These are phyloP conservation scores for Aureobasidium zeae DNA, from an alignment of 2,329 filamentous ascomycete species.

Conservation along the genomic window DNA sequence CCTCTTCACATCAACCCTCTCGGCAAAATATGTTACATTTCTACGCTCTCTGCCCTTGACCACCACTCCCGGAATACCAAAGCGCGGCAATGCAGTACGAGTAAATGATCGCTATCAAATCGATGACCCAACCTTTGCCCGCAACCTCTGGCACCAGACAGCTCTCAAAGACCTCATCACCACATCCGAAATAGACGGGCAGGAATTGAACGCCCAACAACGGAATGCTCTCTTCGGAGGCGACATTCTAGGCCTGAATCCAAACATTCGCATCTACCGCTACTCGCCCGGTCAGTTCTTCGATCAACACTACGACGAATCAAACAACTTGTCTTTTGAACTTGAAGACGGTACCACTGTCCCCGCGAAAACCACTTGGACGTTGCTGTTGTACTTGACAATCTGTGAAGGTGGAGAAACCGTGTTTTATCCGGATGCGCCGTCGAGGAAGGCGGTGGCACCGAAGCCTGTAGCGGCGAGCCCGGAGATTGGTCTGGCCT, in stretches of 20 bases:
- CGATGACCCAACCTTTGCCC: constrained; percentile 64
- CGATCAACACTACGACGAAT: constrained; percentile 88
- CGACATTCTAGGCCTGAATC: constrained; percentile 70
- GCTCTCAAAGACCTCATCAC: constrained; percentile 55
- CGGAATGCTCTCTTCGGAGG: constrained; percentile 58
- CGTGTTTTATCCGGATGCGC: constrained; percentile 69
- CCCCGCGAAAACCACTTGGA: constrained; percentile 75
- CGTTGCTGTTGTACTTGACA: constrained; percentile 77
- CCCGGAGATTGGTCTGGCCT: constrained; percentile 72
- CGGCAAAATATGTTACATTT: constrained; percentile 67
- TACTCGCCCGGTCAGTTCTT: constrained; percentile 85
- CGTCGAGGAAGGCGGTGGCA: constrained; percentile 30
- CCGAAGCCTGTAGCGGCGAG: constrained; percentile 59
- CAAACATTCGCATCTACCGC: constrained; percentile 82
- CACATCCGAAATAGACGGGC: constrained; percentile 29
- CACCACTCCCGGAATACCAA: constrained; percentile 71
- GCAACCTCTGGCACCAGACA: constrained; percentile 66
- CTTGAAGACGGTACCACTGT: constrained; percentile 34
- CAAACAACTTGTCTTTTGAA: constrained; percentile 58
- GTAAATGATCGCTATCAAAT: constrained; percentile 88
- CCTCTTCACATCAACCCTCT: constrained; percentile 66
- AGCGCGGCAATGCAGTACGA: constrained; percentile 68
- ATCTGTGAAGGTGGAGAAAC: constrained; percentile 82
- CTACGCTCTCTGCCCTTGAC: constrained; percentile 59
- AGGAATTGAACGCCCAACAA: constrained; percentile 24